phyloP scores from a whole-genome alignment of 2,329 filamentous ascomycete species.

The Apiospora saccharicola region DNA sequence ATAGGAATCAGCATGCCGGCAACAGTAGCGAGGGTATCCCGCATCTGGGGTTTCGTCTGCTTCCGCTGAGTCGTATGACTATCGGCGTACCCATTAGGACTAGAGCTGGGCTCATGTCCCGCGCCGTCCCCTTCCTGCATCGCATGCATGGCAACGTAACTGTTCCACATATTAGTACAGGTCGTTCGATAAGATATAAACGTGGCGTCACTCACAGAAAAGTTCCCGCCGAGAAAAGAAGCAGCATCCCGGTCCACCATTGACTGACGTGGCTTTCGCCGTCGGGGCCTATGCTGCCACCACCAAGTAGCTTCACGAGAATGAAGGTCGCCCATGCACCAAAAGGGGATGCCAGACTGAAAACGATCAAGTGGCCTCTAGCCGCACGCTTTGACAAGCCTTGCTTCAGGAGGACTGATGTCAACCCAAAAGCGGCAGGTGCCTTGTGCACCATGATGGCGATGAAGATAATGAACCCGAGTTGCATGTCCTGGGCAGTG shows the following conservation, averaged over 20 bases:
- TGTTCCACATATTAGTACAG: constrained; percentile 47
- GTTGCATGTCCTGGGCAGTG: constrained; percentile 72
- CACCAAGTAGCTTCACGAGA: constrained; percentile 76
- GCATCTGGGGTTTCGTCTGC: constrained; percentile 65
- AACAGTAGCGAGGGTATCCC: constrained; percentile 75
- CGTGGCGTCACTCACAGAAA: constrained; percentile 74
- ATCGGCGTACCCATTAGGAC: constrained; percentile 63
- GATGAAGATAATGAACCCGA: constrained; percentile 92
- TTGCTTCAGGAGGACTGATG: constrained; percentile 87
- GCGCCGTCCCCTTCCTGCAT: constrained; percentile 80
- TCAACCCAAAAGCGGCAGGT: constrained; percentile 92
- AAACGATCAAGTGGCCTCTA: constrained; percentile 84
- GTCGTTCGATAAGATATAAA: constrained; percentile 2
- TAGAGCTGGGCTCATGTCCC: constrained; percentile 58
- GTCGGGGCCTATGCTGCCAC: constrained; percentile 50
- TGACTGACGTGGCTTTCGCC: constrained; percentile 67
- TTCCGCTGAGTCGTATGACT: constrained; percentile 55
- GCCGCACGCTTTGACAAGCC: constrained; percentile 88
- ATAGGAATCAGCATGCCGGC: constrained; percentile 81
- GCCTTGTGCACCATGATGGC: constrained; percentile 99
- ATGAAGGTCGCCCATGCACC: constrained; percentile 87
- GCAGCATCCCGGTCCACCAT: constrained; percentile 91
- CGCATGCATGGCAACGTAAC: constrained; percentile 97
- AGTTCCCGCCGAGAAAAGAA: constrained; percentile 95
- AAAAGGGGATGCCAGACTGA: constrained; percentile 87